phyloP scores from a whole-genome alignment of 805 yeast genomes.

The Lipomyces sp. region DNA sequence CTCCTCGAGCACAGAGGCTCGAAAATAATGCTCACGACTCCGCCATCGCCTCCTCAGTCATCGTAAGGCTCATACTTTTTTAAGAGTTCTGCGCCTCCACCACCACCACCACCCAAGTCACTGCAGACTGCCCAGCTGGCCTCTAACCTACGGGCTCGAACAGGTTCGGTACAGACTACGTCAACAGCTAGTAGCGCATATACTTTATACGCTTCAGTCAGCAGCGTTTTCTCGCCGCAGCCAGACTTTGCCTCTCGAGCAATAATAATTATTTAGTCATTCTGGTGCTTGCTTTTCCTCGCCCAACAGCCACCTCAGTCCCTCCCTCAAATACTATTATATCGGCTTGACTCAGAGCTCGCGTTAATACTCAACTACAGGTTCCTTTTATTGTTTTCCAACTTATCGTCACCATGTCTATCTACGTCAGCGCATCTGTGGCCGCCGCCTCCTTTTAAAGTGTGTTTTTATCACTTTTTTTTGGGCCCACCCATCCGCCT shows the following conservation, averaged over 20 bases:
- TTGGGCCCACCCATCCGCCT: neutral
- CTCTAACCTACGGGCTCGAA: neutral
- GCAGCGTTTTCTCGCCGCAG: no score
- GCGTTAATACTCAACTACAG: neutral
- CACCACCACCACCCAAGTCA: no score
- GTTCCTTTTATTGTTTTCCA: neutral
- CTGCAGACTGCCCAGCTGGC: neutral
- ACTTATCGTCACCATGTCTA: neutral
- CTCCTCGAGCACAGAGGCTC: neutral
- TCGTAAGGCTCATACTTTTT: neutral
- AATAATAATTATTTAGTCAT: neutral
- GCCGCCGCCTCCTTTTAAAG: constrained; percentile 4
- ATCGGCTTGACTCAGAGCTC: neutral
- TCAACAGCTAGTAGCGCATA: no score
- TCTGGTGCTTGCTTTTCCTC: neutral
- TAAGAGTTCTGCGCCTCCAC: neutral
- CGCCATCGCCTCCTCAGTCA: neutral
- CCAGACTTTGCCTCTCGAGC: no score
- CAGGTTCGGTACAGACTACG: no score
- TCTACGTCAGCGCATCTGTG: neutral
- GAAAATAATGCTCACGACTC: neutral
- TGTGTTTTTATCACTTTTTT: no score
- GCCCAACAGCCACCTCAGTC: no score
- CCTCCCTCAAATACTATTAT: neutral
- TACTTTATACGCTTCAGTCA: no score